phyloP scores from a whole-genome alignment of 352 stramenopile genomes.

The Globisporangium rhizosaccharum region DNA sequence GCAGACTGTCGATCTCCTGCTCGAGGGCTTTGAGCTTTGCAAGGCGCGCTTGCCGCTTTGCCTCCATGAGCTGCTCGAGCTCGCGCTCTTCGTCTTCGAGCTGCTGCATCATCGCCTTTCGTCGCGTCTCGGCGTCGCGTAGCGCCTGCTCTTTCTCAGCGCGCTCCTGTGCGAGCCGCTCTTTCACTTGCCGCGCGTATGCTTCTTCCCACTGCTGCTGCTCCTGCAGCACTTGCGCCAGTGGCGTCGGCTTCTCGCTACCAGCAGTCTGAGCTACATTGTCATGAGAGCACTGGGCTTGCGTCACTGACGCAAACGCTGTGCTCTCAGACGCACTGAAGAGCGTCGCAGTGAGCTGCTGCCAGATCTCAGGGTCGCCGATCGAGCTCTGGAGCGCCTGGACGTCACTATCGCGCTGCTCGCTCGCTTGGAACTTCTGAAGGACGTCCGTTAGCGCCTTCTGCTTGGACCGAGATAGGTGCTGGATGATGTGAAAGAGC shows the following conservation, averaged over 20 bases:
- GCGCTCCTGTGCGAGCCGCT: constrained; percentile 34
- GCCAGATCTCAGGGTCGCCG: constrained; percentile 69
- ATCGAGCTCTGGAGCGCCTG: constrained; percentile 54
- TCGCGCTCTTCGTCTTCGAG: constrained; percentile 73
- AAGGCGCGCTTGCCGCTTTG: constrained; percentile 52
- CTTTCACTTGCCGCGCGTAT: constrained; percentile 47
- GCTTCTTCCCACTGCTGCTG: constrained; percentile 60
- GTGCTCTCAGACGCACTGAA: constrained; percentile 7
- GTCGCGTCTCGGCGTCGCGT: constrained; percentile 44
- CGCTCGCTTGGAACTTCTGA: constrained; percentile 53
- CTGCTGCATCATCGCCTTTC: constrained; percentile 50
- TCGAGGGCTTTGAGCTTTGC: constrained; percentile 48
- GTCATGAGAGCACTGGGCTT: background rate
- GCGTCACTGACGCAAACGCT: background rate
- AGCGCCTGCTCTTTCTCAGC: constrained; percentile 45
- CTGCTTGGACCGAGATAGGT: constrained; percentile 66
- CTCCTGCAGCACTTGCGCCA: constrained; percentile 49
- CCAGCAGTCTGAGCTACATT: too few species aligned
- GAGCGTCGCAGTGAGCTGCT: constrained; percentile 46
- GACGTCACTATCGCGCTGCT: constrained; percentile 46
- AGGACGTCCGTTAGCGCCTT: constrained; percentile 51
- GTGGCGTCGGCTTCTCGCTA: background rate
- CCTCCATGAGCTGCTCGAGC: constrained; percentile 57
- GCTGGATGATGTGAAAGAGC: constrained; percentile 59
- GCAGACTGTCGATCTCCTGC: constrained; percentile 17